These are phyloP conservation scores for Dryas alaskensis DNA, from an alignment of 306 rosid genomes.

Conservation along the genomic window DNA sequence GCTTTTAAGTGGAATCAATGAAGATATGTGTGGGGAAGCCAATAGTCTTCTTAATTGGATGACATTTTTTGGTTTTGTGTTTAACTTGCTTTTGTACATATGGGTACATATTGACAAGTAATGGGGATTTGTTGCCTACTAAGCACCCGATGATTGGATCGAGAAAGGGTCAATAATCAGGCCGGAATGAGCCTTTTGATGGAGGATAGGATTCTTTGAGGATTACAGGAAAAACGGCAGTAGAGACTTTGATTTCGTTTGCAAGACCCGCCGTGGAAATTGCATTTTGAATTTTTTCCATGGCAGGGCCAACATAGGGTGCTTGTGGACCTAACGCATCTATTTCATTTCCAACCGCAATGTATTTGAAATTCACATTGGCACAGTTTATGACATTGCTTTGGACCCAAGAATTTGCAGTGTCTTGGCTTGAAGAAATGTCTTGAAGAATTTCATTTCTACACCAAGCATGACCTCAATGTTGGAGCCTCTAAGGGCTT, in stretches of 20 bases:
- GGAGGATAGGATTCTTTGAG: conserved; percentile 43
- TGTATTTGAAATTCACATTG: conserved; percentile 50
- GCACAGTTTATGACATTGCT: conserved; percentile 21
- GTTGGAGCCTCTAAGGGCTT: conserved; percentile 48
- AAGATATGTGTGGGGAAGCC: too few species aligned
- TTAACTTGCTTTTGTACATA: not conserved
- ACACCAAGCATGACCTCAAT: conserved; percentile 19
- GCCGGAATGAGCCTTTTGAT: conserved; percentile 35
- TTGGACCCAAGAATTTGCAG: conserved; percentile 35
- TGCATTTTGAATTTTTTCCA: conserved; percentile 44
- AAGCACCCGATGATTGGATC: conserved; percentile 29
- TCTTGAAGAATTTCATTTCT: not conserved
- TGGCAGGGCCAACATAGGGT: conserved; percentile 34
- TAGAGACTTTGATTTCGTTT: conserved; percentile 42
- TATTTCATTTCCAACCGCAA: conserved; percentile 53
- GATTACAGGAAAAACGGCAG: conserved; percentile 26
- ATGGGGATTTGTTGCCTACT: conserved; percentile 29
- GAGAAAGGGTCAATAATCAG: conserved; percentile 16
- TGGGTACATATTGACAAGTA: conserved; percentile 41
- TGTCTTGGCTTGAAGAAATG: conserved; percentile 15
- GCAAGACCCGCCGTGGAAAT: conserved; percentile 27
- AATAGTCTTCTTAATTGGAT: too few species aligned
- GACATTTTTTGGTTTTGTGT: too few species aligned
- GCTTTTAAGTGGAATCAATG: too few species aligned
- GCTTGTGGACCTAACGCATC: conserved; percentile 17